Percentiles rank a stretch among this genome's conserved stretches.
These are phyloP conservation scores for Pythium chondricola DNA, from an alignment of 352 stramenopile genomes.

Conservation along the genomic window DNA sequence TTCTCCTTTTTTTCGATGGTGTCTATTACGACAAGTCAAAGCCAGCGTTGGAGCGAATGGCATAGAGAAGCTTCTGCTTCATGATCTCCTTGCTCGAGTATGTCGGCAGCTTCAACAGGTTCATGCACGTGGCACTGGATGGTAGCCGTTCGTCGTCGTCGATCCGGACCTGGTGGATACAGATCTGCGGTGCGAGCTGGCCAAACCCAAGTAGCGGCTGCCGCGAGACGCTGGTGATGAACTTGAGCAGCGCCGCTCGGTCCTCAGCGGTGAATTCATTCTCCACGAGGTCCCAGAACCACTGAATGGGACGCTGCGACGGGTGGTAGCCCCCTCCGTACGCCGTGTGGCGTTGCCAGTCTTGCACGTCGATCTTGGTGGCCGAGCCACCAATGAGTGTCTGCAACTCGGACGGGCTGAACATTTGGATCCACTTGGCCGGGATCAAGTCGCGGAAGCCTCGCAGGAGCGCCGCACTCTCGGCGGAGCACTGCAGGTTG, in stretches of 20 bases:
- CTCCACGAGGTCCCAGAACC: slow-evolving; percentile 75
- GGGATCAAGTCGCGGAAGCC: slow-evolving; percentile 77
- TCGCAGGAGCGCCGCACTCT: slow-evolving; percentile 57
- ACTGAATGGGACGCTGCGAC: slow-evolving; percentile 58
- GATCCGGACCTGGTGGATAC: slow-evolving; percentile 85
- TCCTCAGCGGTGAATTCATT: slow-evolving; percentile 80
- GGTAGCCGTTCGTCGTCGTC: slow-evolving; percentile 63
- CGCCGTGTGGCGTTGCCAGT: slow-evolving; percentile 89
- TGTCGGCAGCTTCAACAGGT: slow-evolving; percentile 95
- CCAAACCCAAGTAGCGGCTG: slow-evolving; percentile 94
- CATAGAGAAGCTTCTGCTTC: slow-evolving; percentile 92
- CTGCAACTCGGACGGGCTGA: slow-evolving; percentile 91
- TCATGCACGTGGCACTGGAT: slow-evolving; percentile 95
- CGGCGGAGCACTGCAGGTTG: slow-evolving; percentile 75
- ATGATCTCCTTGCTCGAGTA: slow-evolving; percentile 95
- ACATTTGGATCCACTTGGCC: slow-evolving; percentile 75
- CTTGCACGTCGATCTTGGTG: slow-evolving; percentile 92
- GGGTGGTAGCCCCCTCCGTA: slow-evolving; percentile 95
- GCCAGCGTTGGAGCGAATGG: slow-evolving; percentile 93
- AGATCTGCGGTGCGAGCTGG: slow-evolving; percentile 92
- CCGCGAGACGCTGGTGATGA: slow-evolving; percentile 92
- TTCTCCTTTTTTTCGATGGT: background rate
- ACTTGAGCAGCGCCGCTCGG: slow-evolving; percentile 90
- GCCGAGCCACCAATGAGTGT: slow-evolving; percentile 89
- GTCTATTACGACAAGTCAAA: slow-evolving; percentile 94